phyloP scores from a whole-genome alignment of 768 basidiomycete species.

The Boletus reticulatus region DNA sequence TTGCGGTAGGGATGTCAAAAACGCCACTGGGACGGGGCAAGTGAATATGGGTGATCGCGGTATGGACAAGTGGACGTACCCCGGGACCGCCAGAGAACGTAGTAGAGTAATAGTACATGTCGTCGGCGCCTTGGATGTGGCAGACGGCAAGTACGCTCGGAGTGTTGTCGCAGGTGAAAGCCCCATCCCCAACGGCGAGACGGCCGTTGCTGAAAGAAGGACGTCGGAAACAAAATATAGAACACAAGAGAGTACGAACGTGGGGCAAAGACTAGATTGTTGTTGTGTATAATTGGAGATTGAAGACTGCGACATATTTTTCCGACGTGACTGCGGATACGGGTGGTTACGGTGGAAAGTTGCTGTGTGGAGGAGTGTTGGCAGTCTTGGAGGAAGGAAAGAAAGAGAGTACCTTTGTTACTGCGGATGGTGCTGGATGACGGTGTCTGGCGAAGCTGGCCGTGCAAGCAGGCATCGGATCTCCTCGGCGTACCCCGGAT shows the following conservation, averaged over 20 bases:
- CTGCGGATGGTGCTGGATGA: neutral
- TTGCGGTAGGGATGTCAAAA: slow-evolving; percentile 88
- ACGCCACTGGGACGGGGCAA: slow-evolving; percentile 64
- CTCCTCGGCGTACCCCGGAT: slow-evolving; percentile 15
- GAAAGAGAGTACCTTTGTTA: slow-evolving; percentile 3
- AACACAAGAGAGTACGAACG: slow-evolving; percentile 47
- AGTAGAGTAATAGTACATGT: slow-evolving; percentile 90
- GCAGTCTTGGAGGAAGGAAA: neutral
- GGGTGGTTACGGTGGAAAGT: neutral
- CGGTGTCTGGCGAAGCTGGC: neutral
- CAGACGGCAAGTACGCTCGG: slow-evolving; percentile 84
- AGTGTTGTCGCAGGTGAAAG: slow-evolving; percentile 72
- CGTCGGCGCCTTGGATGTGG: slow-evolving; percentile 75
- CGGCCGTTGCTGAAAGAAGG: slow-evolving; percentile 74
- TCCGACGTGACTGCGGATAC: slow-evolving; percentile 68
- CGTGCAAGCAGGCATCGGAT: neutral
- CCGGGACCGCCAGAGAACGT: slow-evolving; percentile 92
- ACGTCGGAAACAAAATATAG: slow-evolving; percentile 13
- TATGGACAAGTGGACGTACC: slow-evolving; percentile 45
- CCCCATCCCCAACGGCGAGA: slow-evolving; percentile 98
- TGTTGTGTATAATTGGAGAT: slow-evolving; percentile 72
- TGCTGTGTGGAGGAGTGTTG: neutral
- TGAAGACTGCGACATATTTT: slow-evolving; percentile 72
- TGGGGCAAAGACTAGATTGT: slow-evolving; percentile 94
- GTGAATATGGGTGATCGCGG: neutral